phyloP scores from a whole-genome alignment of 78 protist genomes.

The Dictyostelium citrinum region DNA sequence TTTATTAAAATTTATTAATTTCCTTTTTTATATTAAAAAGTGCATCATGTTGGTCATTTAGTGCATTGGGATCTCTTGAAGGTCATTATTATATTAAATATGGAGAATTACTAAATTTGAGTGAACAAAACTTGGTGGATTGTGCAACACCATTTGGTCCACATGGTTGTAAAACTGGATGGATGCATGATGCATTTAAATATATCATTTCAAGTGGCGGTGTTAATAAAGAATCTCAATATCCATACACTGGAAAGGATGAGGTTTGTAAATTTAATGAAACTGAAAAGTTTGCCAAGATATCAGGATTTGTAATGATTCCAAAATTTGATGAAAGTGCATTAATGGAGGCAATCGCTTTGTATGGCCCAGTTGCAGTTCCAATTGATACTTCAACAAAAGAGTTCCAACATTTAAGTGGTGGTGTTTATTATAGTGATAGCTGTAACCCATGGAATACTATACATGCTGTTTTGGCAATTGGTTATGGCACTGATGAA shows the following conservation, averaged over 20 bases:
- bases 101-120: conserved; percentile 41
- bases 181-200: conserved; percentile 3
- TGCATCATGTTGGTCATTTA: conserved; percentile 90
- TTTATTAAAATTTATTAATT: background rate
- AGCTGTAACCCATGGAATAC: conserved; percentile 51
- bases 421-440: conserved; percentile 80
- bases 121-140: conserved; percentile 86
- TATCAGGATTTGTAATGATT: conserved; percentile 67
- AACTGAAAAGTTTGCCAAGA: conserved; percentile 30
- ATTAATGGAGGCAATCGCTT: conserved; percentile 73
- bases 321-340: conserved; percentile 39
- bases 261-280: conserved; percentile 71
- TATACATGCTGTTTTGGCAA: conserved; percentile 89
- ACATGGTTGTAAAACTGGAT: conserved; percentile 88
- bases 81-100: conserved; percentile 42
- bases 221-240: conserved; percentile 82
- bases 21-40: background rate
- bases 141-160: conserved; percentile 68
- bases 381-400: conserved; percentile 89
- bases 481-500: conserved; percentile 80
- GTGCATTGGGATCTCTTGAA: conserved; percentile 57
- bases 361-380: conserved; percentile 86
- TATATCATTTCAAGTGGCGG: conserved; percentile 73
- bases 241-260: conserved; percentile 68
- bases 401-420: conserved; percentile 84